A percentile compares a stretch with the other conserved stretches of the same genome.
phyloP scores from a whole-genome alignment of 208 protist species.

The Trypanosoma melophagium region DNA sequence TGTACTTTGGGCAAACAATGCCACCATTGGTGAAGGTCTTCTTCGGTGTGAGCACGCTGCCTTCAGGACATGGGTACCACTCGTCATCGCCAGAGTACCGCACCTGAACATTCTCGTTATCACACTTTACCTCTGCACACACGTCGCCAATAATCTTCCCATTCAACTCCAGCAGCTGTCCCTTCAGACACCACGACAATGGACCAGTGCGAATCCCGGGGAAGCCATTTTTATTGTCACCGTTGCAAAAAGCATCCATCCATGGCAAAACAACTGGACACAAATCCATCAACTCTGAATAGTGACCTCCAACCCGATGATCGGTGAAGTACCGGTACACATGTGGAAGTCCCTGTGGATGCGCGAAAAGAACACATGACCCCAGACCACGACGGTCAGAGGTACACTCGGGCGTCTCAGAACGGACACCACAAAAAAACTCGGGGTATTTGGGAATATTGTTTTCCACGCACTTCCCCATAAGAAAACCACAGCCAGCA shows the following conservation, averaged over 20 bases:
- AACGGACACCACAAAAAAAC: not conserved
- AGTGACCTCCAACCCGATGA: conserved; percentile 12
- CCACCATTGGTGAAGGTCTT: not conserved
- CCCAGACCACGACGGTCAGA: conserved; percentile 25
- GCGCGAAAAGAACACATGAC: conserved; percentile 11
- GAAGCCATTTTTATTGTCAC: not conserved
- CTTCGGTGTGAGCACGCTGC: not conserved
- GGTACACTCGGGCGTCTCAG: conserved; percentile 19
- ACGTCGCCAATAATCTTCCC: conserved; percentile 1
- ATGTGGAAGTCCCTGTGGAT: not conserved
- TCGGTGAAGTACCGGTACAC: conserved; percentile 40
- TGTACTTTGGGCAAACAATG: conserved; percentile 19
- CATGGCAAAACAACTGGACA: conserved; percentile 33
- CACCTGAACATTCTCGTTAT: not conserved
- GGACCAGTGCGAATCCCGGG: conserved; percentile 3
- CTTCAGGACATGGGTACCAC: conserved; percentile 14
- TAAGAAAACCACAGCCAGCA: conserved; percentile 1
- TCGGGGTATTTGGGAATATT: not conserved
- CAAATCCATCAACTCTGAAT: conserved; percentile 35
- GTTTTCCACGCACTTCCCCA: not conserved
- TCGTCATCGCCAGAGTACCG: conserved; percentile 3
- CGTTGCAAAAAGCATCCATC: conserved; percentile 13
- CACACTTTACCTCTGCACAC: conserved; percentile 8
- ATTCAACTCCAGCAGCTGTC: not conserved
- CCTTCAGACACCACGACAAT: conserved; percentile 4